Evolutionary conservation across 169 alveolate genomes (phyloP).

Genomic region (Eimeria praecox): DNA sequence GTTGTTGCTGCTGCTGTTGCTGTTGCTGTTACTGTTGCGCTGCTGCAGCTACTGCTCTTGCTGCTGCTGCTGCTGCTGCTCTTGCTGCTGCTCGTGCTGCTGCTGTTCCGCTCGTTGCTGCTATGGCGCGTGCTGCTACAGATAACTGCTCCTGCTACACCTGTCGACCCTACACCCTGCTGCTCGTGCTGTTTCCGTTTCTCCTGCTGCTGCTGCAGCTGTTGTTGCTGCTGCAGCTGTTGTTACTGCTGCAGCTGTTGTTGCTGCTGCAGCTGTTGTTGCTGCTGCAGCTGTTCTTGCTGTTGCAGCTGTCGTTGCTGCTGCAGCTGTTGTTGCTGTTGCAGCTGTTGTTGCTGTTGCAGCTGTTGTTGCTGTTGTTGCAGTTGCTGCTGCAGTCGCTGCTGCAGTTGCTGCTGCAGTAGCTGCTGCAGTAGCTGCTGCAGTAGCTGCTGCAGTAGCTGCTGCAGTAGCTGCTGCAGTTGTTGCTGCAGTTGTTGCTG

Average conservation of each 20-base stretch:
- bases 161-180: background rate
- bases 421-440: background rate
- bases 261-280: background rate
- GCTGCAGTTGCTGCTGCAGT: background rate
- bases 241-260: conserved; percentile 8
- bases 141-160: background rate
- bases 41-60: background rate
- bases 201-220: conserved; percentile 7
- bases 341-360: too few species aligned
- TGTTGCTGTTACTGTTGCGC: background rate
- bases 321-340: background rate
- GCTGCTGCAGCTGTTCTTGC: background rate
- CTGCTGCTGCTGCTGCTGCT: background rate
- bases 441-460: background rate
- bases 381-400: background rate
- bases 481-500: conserved; percentile 20
- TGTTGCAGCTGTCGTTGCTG: background rate
- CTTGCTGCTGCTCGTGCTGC: background rate
- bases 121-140: conserved; percentile 8
- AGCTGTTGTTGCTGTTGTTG: conserved; percentile 20
- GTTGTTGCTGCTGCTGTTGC: conserved; percentile 2
- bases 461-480: background rate
- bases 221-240: background rate
- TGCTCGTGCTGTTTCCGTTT: background rate
- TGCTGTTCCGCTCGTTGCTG: background rate